Evolutionary conservation across 129 eudicot species (phyloP).

Genomic region (Arctium lappa): DNA sequence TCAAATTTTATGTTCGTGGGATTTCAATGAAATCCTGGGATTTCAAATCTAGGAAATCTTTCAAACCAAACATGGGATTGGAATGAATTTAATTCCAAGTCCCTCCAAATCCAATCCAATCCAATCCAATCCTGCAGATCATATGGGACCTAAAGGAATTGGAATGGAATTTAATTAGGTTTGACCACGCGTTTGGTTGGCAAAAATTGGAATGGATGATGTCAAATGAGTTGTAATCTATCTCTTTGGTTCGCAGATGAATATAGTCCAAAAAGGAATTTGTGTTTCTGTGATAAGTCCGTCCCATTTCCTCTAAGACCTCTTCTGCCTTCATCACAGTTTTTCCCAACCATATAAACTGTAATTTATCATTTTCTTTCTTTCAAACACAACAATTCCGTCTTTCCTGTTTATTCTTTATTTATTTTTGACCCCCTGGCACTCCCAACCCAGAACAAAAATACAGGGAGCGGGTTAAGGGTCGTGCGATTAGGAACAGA

Average conservation of each 20-base stretch:
- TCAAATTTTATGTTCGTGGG: too few relatives aligned
- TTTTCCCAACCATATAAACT: not conserved
- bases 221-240: not conserved
- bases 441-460: slow-evolving; percentile 18
- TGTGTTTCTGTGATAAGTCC: not conserved
- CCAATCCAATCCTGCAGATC: too few relatives aligned
- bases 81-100: too few relatives aligned
- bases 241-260: not conserved
- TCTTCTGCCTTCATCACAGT: not conserved
- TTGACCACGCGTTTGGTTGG: not conserved
- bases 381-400: not conserved
- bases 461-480: slow-evolving; percentile 25
- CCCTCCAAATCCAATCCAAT: too few relatives aligned
- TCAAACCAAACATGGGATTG: too few relatives aligned
- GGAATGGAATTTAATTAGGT: not conserved
- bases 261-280: not conserved
- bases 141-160: not conserved
- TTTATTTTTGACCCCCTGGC: slow-evolving; percentile 17
- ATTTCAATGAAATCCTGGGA: too few relatives aligned
- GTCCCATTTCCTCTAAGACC: not conserved
- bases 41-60: too few relatives aligned
- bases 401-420: slow-evolving; percentile 2
- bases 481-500: slow-evolving; percentile 50
- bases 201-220: not conserved
- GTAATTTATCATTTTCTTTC: not conserved